Evolutionary conservation across 805 yeast genomes (phyloP).

Genomic region (Wickerhamomyces silvicola): DNA sequence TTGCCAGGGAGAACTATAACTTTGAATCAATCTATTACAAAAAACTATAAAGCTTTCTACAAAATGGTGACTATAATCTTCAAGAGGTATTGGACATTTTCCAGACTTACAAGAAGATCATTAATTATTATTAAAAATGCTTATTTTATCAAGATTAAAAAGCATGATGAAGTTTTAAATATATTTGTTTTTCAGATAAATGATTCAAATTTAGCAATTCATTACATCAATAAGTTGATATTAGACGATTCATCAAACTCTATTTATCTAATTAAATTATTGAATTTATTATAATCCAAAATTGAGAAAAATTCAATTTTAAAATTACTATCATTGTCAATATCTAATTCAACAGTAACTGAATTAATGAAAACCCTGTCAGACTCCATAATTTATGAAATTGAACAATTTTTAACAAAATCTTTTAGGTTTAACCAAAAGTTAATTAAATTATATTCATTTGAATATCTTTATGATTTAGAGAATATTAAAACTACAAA

Average conservation of each 20-base stretch:
- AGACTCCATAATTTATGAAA: slow-evolving; percentile 12
- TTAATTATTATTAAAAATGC: slow-evolving; percentile 41
- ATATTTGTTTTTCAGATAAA: slow-evolving; percentile 51
- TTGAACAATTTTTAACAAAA: slow-evolving; percentile 14
- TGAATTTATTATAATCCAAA: slow-evolving; percentile 32
- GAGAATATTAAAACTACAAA: slow-evolving; percentile 2
- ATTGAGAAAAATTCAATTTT: slow-evolving; percentile 29
- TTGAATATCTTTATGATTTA: too few relatives aligned
- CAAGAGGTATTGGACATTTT: slow-evolving; percentile 19
- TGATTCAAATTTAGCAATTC: slow-evolving; percentile 52
- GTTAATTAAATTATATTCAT: too few relatives aligned
- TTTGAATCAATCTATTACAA: slow-evolving; percentile 17
- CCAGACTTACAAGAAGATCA: not conserved
- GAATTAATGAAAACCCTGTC: slow-evolving; percentile 10
- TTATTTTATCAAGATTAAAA: slow-evolving; percentile 54
- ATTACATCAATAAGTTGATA: slow-evolving; percentile 50
- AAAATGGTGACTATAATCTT: slow-evolving; percentile 28
- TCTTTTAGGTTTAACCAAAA: slow-evolving; percentile 11
- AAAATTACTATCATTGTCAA: slow-evolving; percentile 30
- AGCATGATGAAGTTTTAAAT: slow-evolving; percentile 57
- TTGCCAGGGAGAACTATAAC: slow-evolving; percentile 13
- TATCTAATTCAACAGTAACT: slow-evolving; percentile 38
- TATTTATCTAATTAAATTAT: slow-evolving; percentile 29
- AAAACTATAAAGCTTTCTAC: slow-evolving; percentile 30
- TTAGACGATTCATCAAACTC: slow-evolving; percentile 19